A percentile compares a stretch with the other conserved stretches of the same genome.
Conservation (phyloP, 768 basidiomycete genomes). For the Punctularia strigosozonata region DNA sequence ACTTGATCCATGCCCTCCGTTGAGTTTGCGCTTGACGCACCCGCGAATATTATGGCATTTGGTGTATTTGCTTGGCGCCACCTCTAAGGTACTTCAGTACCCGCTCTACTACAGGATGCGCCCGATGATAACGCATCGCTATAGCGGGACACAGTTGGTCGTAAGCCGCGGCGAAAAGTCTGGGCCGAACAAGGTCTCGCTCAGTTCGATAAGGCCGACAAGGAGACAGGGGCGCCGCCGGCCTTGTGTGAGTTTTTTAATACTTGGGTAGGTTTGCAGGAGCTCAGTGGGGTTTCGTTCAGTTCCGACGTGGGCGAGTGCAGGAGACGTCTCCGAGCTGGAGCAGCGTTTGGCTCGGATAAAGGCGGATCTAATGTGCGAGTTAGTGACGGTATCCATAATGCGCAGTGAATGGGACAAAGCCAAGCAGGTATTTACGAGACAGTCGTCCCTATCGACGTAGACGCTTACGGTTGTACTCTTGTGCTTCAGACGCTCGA, state of each 20-base stretch:
- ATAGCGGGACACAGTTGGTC: slow-evolving; percentile 61
- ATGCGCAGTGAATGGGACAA: slow-evolving; percentile 58
- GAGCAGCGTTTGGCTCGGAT: slow-evolving; percentile 43
- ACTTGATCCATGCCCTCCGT: slow-evolving; percentile 26
- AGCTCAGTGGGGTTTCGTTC: neutral
- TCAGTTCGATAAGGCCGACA: slow-evolving; percentile 32
- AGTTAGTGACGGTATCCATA: slow-evolving; percentile 54
- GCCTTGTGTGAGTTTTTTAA: slow-evolving; percentile 19
- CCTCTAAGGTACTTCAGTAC: too few relatives aligned
- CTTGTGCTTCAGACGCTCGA: slow-evolving; percentile 23
- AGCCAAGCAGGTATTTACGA: slow-evolving; percentile 40
- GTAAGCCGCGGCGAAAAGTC: slow-evolving; percentile 59
- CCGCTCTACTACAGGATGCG: too few relatives aligned
- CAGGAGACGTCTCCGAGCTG: slow-evolving; percentile 35
- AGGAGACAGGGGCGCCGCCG: slow-evolving; percentile 26
- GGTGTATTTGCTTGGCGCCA: slow-evolving; percentile 53
- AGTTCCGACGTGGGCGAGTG: slow-evolving; percentile 49
- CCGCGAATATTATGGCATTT: slow-evolving; percentile 53
- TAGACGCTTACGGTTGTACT: neutral
- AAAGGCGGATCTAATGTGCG: slow-evolving; percentile 61
- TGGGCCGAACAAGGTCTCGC: slow-evolving; percentile 56
- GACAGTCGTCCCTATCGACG: neutral
- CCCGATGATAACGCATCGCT: too few relatives aligned
- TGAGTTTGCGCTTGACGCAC: slow-evolving; percentile 52
- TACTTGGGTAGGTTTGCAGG: neutral